These are phyloP conservation scores for Starmera quercuum DNA, from an alignment of 805 yeast genomes.

Conservation along the genomic window DNA sequence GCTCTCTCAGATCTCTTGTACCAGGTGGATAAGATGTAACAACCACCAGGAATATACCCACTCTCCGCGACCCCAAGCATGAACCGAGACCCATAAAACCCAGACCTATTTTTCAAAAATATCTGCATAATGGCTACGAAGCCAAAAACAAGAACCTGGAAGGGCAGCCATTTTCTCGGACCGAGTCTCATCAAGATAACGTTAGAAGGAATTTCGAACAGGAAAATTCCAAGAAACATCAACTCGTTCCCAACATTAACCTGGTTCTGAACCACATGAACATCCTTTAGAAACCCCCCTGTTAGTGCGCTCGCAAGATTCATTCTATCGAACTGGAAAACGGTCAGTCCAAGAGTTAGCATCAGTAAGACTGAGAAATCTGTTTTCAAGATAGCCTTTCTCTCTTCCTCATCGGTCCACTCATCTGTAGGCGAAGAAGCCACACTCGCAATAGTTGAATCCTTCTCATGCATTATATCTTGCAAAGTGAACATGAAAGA, in stretches of 20 bases:
- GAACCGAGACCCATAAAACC: constrained; percentile 40
- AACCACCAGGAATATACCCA: constrained; percentile 49
- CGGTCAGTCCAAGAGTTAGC: constrained; percentile 49
- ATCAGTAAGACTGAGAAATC: constrained; percentile 46
- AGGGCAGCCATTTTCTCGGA: constrained; percentile 53
- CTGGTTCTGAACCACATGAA: constrained; percentile 41
- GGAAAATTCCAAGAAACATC: constrained; percentile 39
- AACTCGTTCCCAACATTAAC: constrained; percentile 52
- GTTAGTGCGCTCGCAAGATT: constrained; percentile 49
- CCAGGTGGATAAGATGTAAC: constrained; percentile 61
- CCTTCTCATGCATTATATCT: no score
- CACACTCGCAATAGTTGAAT: no score
- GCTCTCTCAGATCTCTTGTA: constrained; percentile 41
- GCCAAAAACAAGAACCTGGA: constrained; percentile 48
- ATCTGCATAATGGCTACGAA: constrained; percentile 47
- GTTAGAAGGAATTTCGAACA: constrained; percentile 57
- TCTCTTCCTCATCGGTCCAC: constrained; percentile 49
- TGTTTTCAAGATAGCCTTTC: constrained; percentile 34
- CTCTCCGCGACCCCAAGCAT: constrained; percentile 50
- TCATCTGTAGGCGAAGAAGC: no score
- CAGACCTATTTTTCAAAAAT: constrained; percentile 28
- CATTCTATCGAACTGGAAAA: constrained; percentile 48
- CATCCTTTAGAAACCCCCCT: constrained; percentile 43
- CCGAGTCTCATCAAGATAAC: constrained; percentile 51
- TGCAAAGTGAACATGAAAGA: no score